Percentiles rank a stretch among this genome's conserved stretches.
Conservation (phyloP, 352 stramenopile species). For the Phytophthora parvispora region DNA sequence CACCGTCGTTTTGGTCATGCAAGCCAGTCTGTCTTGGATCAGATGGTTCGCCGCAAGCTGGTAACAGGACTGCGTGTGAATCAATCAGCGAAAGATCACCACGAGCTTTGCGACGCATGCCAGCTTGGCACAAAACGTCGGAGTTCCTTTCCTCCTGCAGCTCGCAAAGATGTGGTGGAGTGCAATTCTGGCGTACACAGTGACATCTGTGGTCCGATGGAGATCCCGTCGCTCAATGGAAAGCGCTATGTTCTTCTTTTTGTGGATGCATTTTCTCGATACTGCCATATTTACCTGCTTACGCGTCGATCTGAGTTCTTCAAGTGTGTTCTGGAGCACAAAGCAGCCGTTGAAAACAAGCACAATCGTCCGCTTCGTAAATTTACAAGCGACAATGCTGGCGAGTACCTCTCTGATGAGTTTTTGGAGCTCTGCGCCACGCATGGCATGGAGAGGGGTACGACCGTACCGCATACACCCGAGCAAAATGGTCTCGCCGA, state of each 20-base stretch:
- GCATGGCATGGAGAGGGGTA: neutral
- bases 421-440: neutral
- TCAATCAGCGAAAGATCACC: neutral
- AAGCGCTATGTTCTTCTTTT: conserved; percentile 10
- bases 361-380: neutral
- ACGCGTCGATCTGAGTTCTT: neutral
- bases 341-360: neutral
- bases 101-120: neutral
- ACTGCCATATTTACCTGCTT: neutral
- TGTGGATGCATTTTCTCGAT: conserved; percentile 7
- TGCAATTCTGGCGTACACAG: neutral
- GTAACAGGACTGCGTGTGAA: neutral
- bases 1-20: neutral
- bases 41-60: neutral
- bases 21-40: neutral
- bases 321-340: neutral
- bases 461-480: conserved; percentile 1
- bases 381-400: conserved; percentile 2
- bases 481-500: conserved; percentile 7
- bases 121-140: neutral
- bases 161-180: neutral
- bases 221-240: neutral
- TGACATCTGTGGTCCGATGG: neutral
- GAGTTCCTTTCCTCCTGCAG: neutral
- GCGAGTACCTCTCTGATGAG: conserved; percentile 2